Conservation (phyloP, 148 eudicot species). For the Chenopodium formosanum region DNA sequence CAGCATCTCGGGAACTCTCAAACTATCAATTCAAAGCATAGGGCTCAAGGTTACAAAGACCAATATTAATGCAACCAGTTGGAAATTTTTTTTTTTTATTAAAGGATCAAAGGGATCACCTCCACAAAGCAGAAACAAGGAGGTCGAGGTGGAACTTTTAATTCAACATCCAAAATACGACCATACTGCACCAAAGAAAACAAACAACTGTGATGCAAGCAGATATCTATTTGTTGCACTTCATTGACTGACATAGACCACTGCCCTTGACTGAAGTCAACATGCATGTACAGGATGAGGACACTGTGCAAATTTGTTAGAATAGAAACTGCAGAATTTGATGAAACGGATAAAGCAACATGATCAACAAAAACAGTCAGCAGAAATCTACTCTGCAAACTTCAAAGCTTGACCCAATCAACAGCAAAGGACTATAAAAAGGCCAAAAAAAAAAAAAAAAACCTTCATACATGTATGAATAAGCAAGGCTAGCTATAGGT, state of each 20-base stretch:
- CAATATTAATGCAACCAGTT: conserved; percentile 1
- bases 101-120: conserved; percentile 40
- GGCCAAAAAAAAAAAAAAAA: background rate
- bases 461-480: background rate
- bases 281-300: background rate
- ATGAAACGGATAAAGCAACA: background rate
- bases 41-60: background rate
- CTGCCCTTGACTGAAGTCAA: background rate
- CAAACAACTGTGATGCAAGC: background rate
- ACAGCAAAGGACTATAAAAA: background rate
- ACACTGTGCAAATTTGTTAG: background rate
- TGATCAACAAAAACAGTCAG: background rate
- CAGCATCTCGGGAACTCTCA: conserved; percentile 93
- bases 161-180: conserved; percentile 86
- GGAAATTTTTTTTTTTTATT: background rate
- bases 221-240: background rate
- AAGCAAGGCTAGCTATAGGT: background rate
- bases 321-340: background rate
- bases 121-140: conserved; percentile 94
- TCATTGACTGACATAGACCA: background rate
- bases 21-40: conserved; percentile 45
- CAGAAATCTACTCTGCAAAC: background rate
- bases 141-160: conserved; percentile 96
- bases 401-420: too few relatives aligned
- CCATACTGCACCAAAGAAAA: conserved; percentile 70